Evolutionary conservation across 2,329 filamentous ascomycete species (phyloP).

Genomic region (Pseudogymnoascus sp.): DNA sequence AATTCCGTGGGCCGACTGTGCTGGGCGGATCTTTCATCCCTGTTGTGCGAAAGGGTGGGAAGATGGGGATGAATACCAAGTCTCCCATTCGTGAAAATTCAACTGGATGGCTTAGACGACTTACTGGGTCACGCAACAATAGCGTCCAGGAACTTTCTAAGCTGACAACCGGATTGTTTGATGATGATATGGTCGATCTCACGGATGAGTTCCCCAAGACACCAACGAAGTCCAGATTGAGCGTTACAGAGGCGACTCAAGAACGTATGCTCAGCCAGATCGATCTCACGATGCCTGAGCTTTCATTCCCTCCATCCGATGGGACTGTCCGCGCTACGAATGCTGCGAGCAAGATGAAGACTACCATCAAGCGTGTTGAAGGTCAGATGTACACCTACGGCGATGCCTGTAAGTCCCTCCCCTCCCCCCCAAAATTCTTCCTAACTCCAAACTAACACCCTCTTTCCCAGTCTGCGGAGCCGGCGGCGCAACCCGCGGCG

Average conservation of each 20-base stretch:
- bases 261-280: conserved; percentile 3
- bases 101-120: background rate
- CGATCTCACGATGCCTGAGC: conserved; percentile 15
- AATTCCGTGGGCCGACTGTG: conserved; percentile 36
- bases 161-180: background rate
- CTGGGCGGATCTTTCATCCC: conserved; percentile 34
- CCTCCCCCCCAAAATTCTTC: too few relatives aligned
- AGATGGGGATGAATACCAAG: background rate
- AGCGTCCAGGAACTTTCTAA: background rate
- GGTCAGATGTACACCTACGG: conserved; percentile 56
- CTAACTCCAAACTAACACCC: background rate
- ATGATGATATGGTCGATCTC: conserved; percentile 11
- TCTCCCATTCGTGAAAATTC: background rate
- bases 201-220: conserved; percentile 11
- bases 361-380: conserved; percentile 16
- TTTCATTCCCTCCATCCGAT: conserved; percentile 17
- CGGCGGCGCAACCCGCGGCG: conserved; percentile 63
- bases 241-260: background rate
- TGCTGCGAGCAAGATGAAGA: conserved; percentile 10
- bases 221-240: background rate
- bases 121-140: background rate
- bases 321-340: conserved; percentile 20
- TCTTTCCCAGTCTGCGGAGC: conserved; percentile 50
- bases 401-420: conserved; percentile 45
- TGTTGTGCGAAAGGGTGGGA: conserved; percentile 15